Evolutionary conservation across 371 early-diverging fungal species (phyloP), one percentile per base, ranked within the genome.

Genomic region (Encephalitozoon romaleae): DNA sequence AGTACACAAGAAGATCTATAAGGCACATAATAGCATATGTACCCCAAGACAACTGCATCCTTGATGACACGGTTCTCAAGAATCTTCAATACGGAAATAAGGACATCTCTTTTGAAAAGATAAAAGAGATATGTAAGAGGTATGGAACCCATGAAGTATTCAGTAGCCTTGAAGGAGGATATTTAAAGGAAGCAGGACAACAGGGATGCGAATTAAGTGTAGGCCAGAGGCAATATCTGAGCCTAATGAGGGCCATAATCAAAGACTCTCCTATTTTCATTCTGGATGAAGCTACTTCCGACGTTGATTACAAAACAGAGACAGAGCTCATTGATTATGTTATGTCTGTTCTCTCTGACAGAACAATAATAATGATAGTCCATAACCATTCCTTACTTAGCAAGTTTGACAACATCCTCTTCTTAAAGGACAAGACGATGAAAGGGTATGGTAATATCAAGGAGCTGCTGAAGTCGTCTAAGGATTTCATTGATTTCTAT

Each of bases 251-350:
- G 51, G 90, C 94, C 12, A 84, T 94, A 76, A 88, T 95, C 78
- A 89, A 90, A 67, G 88, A 92, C 71, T 87, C 91, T 5, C 87
- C 88, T 2, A 88, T 95, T 5, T 82, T 95, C 51, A 82, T 96
- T 21, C 83, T 96, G 38, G 98, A 97, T 78, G 98, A 98, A 81
- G 94, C 96, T 0, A 96, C 98, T 0, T 90, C 91, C 0, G 93
- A 94, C 0, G 78, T 94, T 51, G 94, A 94, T 82, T 88, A 90
- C 23, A 86, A 88, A 73, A 89, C 90, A 4, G 93, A 94, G 79
- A 86, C 88, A 28, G 82, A 69, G 38, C 42, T 81, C 4, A 34
- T 81, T 42, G 42, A 77, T 43, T 42, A 52, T 9, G 18, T 81
- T 9, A 66, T 78, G n/a, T 21, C 68, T 8, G 41, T 66, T 64